These are phyloP conservation scores for Ceratocystiopsis minuta DNA, from an alignment of 2,329 filamentous ascomycete species.

Conservation along the genomic window DNA sequence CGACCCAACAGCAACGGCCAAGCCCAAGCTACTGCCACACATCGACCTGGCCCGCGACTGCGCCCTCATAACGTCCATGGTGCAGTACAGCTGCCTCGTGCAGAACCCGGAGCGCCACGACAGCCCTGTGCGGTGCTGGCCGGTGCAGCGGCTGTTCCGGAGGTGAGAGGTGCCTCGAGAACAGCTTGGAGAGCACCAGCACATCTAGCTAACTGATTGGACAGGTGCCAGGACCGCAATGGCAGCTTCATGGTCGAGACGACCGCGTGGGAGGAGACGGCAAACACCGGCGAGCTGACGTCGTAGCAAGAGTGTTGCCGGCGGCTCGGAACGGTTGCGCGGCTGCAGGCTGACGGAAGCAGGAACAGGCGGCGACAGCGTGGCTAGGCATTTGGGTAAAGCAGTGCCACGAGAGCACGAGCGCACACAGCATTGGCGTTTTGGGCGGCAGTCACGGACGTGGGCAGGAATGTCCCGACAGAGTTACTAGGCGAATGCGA, in stretches of 20 bases:
- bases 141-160: constrained; percentile 41
- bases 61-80: constrained; percentile 33
- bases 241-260: constrained; percentile 44
- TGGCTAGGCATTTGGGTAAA: too few relatives aligned
- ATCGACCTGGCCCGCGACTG: constrained; percentile 34
- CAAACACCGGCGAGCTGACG: background rate
- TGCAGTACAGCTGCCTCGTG: constrained; percentile 43
- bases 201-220: background rate
- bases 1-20: background rate
- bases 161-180: constrained; percentile 23
- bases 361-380: background rate
- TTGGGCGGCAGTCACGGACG: too few relatives aligned
- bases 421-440: too few relatives aligned
- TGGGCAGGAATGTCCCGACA: too few relatives aligned
- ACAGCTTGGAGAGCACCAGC: too few relatives aligned
- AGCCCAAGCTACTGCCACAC: constrained; percentile 5
- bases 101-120: constrained; percentile 25
- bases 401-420: too few relatives aligned
- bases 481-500: too few relatives aligned
- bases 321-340: too few relatives aligned
- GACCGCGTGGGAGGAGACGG: constrained; percentile 38
- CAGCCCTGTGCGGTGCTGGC: constrained; percentile 35
- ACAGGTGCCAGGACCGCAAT: constrained; percentile 39
- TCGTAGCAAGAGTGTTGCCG: background rate
- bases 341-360: background rate